These are phyloP conservation scores for Pezicula carpinea DNA, from an alignment of 2,329 filamentous ascomycete genomes.

Conservation along the genomic window DNA sequence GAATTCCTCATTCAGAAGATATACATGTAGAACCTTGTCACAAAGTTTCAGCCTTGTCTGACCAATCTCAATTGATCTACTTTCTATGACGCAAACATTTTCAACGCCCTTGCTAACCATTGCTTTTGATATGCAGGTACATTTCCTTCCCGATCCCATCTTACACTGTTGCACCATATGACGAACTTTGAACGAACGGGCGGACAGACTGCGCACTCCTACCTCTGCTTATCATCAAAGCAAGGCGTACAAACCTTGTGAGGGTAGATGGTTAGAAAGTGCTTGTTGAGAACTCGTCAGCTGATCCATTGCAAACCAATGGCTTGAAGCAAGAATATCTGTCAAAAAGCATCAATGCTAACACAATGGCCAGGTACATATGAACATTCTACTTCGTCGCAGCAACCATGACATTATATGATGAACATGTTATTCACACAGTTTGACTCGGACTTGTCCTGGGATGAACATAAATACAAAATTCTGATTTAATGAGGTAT, in stretches of 20 bases:
- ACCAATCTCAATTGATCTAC: slow-evolving; percentile 22
- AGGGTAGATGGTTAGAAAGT: slow-evolving; percentile 28
- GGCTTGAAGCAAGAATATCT: slow-evolving; percentile 10
- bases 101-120: slow-evolving; percentile 16
- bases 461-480: slow-evolving; percentile 33
- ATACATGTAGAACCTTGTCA: slow-evolving; percentile 32
- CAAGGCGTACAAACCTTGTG: slow-evolving; percentile 36
- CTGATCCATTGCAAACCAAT: slow-evolving; percentile 29
- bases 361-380: slow-evolving; percentile 4
- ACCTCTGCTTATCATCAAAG: slow-evolving; percentile 29
- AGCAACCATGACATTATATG: slow-evolving; percentile 28
- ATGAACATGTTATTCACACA: slow-evolving; percentile 39
- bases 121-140: slow-evolving; percentile 26
- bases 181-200: slow-evolving; percentile 43
- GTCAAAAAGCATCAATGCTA: slow-evolving; percentile 11
- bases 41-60: slow-evolving; percentile 42
- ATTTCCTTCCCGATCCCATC: slow-evolving; percentile 8
- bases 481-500: slow-evolving; percentile 43
- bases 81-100: slow-evolving; percentile 8
- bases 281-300: slow-evolving; percentile 41
- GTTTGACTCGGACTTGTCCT: slow-evolving; percentile 32
- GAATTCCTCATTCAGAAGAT: slow-evolving; percentile 33
- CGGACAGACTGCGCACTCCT: slow-evolving; percentile 36
- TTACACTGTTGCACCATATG: slow-evolving; percentile 26
- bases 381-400: neutral